Percentiles rank a stretch among this genome's conserved stretches.
phyloP scores from a whole-genome alignment of 2,329 filamentous ascomycete species.

The Verticillium zaregamsianum region DNA sequence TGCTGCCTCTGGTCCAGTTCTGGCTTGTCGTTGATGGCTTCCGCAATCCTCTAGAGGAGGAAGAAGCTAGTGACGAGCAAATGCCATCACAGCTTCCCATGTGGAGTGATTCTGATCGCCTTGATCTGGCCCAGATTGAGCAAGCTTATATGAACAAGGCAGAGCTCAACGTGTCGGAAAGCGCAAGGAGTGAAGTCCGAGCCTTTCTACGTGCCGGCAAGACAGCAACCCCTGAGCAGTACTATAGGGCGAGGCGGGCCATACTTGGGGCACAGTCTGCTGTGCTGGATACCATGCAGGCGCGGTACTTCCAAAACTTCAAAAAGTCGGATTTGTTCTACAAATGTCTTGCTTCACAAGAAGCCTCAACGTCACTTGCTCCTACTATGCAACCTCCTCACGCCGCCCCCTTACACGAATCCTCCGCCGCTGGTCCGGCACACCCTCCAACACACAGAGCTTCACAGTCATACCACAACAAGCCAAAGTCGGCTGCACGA shows the following conservation, averaged over 20 bases:
- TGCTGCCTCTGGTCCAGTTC: slow-evolving; percentile 92
- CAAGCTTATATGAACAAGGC: slow-evolving; percentile 81
- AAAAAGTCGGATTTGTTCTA: slow-evolving; percentile 93
- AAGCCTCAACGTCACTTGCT: slow-evolving; percentile 44
- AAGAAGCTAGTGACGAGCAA: slow-evolving; percentile 65
- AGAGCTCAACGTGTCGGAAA: slow-evolving; percentile 72
- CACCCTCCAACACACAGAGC: slow-evolving; percentile 8
- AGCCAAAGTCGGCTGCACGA: slow-evolving; percentile 39
- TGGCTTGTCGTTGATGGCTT: slow-evolving; percentile 98
- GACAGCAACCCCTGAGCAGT: slow-evolving; percentile 73
- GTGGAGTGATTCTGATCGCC: slow-evolving; percentile 81
- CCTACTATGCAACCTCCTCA: background rate
- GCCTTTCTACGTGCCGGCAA: slow-evolving; percentile 76
- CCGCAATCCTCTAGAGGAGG: slow-evolving; percentile 85
- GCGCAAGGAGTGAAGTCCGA: slow-evolving; percentile 65
- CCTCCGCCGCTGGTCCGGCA: background rate
- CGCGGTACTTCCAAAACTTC: slow-evolving; percentile 76
- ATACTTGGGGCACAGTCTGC: slow-evolving; percentile 79
- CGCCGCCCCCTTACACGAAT: slow-evolving; percentile 5
- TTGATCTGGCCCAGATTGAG: slow-evolving; percentile 86
- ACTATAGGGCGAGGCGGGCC: slow-evolving; percentile 74
- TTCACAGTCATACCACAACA: slow-evolving; percentile 35
- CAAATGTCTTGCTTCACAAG: slow-evolving; percentile 89
- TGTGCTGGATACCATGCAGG: slow-evolving; percentile 80
- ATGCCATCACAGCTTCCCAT: slow-evolving; percentile 56